phyloP scores from a whole-genome alignment of 306 rosid genomes.

The Cercis canadensis region DNA sequence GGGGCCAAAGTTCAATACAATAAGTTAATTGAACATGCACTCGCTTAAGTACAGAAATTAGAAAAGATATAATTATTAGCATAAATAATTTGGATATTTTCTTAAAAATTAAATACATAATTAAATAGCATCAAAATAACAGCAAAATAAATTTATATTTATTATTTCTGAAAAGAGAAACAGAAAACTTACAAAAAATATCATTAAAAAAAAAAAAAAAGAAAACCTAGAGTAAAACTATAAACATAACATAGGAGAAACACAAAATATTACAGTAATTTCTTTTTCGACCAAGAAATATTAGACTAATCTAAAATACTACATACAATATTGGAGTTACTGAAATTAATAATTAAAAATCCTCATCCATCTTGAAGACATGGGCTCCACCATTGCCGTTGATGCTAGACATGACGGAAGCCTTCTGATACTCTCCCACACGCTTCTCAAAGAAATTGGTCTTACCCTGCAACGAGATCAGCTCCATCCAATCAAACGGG shows the following conservation, averaged over 20 bases:
- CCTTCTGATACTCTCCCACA: conserved; percentile 89
- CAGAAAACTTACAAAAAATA: not conserved
- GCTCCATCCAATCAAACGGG: conserved; percentile 96
- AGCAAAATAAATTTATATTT: too few species aligned
- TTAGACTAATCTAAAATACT: too few species aligned
- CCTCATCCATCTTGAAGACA: conserved; percentile 72
- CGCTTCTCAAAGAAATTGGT: conserved; percentile 89
- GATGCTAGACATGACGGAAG: conserved; percentile 76
- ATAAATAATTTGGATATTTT: too few species aligned
- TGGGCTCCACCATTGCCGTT: conserved; percentile 56
- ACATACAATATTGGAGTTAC: not conserved
- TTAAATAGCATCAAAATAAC: too few species aligned
- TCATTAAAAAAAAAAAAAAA: not conserved
- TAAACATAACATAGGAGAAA: not conserved
- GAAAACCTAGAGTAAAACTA: not conserved
- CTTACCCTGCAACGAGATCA: conserved; percentile 90
- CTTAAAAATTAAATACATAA: too few species aligned
- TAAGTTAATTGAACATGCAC: too few species aligned
- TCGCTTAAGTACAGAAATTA: too few species aligned
- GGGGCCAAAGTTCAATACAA: too few species aligned
- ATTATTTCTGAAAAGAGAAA: not conserved
- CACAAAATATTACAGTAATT: too few species aligned
- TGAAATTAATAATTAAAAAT: conserved; percentile 42
- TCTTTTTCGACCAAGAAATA: too few species aligned
- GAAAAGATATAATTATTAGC: too few species aligned